Evolutionary conservation across 805 yeast species (phyloP), one percentile per base, ranked within the genome.

Genomic region (Yamadazyma insecticola): DNA sequence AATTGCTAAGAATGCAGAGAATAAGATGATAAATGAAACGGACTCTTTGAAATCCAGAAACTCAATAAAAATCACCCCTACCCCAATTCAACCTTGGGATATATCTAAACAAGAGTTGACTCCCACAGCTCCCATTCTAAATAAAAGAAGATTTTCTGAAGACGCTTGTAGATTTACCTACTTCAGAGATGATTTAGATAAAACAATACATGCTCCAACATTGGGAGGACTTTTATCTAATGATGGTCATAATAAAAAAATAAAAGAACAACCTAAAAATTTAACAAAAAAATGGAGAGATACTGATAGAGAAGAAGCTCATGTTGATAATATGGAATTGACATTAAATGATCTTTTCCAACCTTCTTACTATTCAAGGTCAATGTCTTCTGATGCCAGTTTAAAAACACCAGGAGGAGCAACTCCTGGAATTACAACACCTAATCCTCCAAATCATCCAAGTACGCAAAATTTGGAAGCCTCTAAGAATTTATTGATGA

Each of bases 151-250:
- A 13, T 21, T 27, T n/a, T 21, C 30, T 12, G 44, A 43, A 32
- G 39, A 28, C 25, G 19, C 25, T n/a, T 78, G 77, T 52, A 67
- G 97, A 41, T 90, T 85, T 62, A 87, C 97, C 0, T 90, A 90
- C 51, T 90, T 92, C 57, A 70, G 97, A 43, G 96, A 88, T 41
- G 94, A 87, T 48, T 57, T 90, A 43, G 83, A 81, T 11, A 77
- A 87, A n/a, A 89, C 97, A 0, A 76, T 89, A 15, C 97, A 89
- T 55, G 77, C 96, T 0, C 87, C 95, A 2, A 80, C 85, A 4
- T 80, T 89, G 16, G 81, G 94, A 3, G 96, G 96, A 0, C 62
- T 89, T 14, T 50, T 82, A 21, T 13, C 33, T 21, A 30, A 31
- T 13, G 39, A 29, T 13, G 16, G n/a, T 10, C 19, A 26, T n/a